Evolutionary conservation across 2,329 filamentous ascomycete genomes (phyloP).

Genomic region (Neoascochyta sp.): DNA sequence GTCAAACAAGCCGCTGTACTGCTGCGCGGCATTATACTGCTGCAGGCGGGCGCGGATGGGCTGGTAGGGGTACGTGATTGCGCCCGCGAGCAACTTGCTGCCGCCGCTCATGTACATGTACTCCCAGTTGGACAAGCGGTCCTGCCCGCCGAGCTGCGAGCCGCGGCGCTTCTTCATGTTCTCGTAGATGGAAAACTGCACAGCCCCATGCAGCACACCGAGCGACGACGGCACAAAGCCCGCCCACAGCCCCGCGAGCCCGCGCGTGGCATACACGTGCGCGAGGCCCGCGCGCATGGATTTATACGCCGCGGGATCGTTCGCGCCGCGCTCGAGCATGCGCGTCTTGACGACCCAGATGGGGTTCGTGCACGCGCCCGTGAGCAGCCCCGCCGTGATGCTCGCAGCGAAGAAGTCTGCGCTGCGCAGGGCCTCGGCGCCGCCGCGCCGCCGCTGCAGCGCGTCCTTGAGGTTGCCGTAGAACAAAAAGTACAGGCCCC

Average conservation of each 20-base stretch:
- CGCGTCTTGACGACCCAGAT: slow-evolving; percentile 98
- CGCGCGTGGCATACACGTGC: slow-evolving; percentile 67
- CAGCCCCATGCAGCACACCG: slow-evolving; percentile 85
- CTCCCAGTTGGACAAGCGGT: slow-evolving; percentile 64
- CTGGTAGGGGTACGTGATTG: slow-evolving; percentile 90
- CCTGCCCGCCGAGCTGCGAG: slow-evolving; percentile 26
- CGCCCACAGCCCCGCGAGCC: slow-evolving; percentile 77
- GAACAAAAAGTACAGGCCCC: slow-evolving; percentile 88
- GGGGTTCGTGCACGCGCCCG: slow-evolving; percentile 83
- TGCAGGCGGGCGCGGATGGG: slow-evolving; percentile 85
- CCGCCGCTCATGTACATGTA: slow-evolving; percentile 75
- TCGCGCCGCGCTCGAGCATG: slow-evolving; percentile 82
- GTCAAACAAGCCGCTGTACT: slow-evolving; percentile 69
- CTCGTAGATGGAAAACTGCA: slow-evolving; percentile 97
- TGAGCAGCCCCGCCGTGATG: slow-evolving; percentile 63
- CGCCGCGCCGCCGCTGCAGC: slow-evolving; percentile 43
- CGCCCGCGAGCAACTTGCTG: slow-evolving; percentile 85
- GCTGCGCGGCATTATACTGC: slow-evolving; percentile 74
- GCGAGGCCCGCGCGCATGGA: slow-evolving; percentile 68
- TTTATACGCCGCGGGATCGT: slow-evolving; percentile 72
- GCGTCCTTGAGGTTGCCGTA: slow-evolving; percentile 59
- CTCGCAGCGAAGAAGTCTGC: slow-evolving; percentile 80
- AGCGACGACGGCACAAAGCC: slow-evolving; percentile 79
- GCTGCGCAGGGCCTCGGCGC: slow-evolving; percentile 50
- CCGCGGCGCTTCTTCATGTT: slow-evolving; percentile 61